These are phyloP conservation scores for Trichoderma atroviride DNA, from an alignment of 2,329 filamentous ascomycete genomes.

Conservation along the genomic window DNA sequence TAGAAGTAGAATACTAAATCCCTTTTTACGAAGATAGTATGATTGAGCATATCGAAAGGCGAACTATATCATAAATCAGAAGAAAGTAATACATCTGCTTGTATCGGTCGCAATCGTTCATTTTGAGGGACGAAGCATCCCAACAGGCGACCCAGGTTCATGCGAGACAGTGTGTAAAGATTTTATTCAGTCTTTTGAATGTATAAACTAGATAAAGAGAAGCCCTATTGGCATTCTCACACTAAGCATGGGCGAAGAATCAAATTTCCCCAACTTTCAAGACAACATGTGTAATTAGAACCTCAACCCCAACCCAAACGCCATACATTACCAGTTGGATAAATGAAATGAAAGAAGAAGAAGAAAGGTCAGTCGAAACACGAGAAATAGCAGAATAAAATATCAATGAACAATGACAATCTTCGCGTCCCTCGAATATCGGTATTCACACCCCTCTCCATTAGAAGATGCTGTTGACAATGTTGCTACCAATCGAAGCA, in stretches of 20 bases:
- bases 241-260: not conserved
- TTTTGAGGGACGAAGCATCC: not conserved
- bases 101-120: not conserved
- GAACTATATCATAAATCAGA: not conserved
- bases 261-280: not conserved
- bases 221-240: not conserved
- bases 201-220: not conserved
- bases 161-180: not conserved
- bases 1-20: not conserved
- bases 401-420: not conserved
- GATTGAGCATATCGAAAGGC: not conserved
- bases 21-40: not conserved
- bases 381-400: not conserved
- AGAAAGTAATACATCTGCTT: not conserved
- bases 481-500: constrained; percentile 84
- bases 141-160: not conserved
- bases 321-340: not conserved
- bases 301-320: not conserved
- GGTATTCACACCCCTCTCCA: not conserved
- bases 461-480: constrained; percentile 90
- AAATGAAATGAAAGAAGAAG: not conserved
- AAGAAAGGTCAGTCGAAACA: not conserved
- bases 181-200: not conserved
- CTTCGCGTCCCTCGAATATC: not conserved
- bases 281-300: not conserved